Conservation (phyloP, 768 basidiomycete genomes). For the Boletus pseudopeckii region DNA sequence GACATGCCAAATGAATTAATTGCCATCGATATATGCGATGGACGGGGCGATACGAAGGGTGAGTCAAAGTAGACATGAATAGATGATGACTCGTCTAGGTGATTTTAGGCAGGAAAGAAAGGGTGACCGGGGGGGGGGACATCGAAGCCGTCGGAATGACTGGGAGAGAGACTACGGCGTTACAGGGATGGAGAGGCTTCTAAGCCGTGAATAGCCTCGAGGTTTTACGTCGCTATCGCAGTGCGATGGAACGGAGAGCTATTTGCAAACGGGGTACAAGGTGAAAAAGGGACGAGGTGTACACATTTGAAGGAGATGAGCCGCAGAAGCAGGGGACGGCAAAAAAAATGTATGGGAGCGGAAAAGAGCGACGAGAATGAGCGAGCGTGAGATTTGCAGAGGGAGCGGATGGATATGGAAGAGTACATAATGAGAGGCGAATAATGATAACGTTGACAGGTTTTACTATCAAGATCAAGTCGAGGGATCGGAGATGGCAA, state of each 20-base stretch:
- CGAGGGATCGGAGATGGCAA: slow-evolving; percentile 30
- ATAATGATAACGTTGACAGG: slow-evolving; percentile 30
- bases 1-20: slow-evolving; percentile 23
- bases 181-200: not conserved
- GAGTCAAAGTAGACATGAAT: slow-evolving; percentile 10
- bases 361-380: not conserved
- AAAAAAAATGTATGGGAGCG: not conserved
- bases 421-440: slow-evolving; percentile 23
- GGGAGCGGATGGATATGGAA: slow-evolving; percentile 14
- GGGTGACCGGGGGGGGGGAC: slow-evolving; percentile 26
- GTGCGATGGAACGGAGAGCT: no score
- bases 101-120: slow-evolving; percentile 1
- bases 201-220: slow-evolving; percentile 1
- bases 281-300: not conserved
- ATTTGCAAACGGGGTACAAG: slow-evolving; percentile 6
- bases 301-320: not conserved
- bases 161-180: slow-evolving; percentile 9
- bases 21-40: slow-evolving; percentile 26
- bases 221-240: slow-evolving; percentile 24
- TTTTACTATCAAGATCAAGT: slow-evolving; percentile 24
- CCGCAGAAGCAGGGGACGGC: not conserved
- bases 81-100: slow-evolving; percentile 1
- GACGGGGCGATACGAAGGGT: slow-evolving; percentile 8
- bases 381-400: slow-evolving; percentile 31
- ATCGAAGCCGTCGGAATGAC: slow-evolving; percentile 12